Evolutionary conservation across 2,329 filamentous ascomycete genomes (phyloP).

Genomic region (Cercospora nicotianae): DNA sequence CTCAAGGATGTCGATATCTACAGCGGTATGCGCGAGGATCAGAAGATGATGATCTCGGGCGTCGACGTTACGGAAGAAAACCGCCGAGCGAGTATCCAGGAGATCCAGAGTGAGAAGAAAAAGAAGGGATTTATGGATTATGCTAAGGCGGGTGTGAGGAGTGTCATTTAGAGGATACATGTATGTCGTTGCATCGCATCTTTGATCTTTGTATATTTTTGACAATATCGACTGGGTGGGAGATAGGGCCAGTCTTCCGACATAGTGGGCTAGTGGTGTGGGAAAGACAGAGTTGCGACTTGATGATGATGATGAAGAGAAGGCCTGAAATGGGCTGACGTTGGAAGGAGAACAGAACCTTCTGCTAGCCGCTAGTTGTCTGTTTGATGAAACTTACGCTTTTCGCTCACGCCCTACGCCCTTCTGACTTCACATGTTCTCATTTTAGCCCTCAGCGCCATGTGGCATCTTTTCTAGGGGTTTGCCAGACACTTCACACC

Average conservation of each 20-base stretch:
- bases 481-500: too few species aligned
- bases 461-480: too few species aligned
- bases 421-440: neutral
- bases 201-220: neutral
- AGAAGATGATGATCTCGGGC: slow-evolving; percentile 32
- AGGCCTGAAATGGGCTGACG: neutral
- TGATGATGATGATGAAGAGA: neutral
- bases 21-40: slow-evolving; percentile 39
- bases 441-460: too few species aligned
- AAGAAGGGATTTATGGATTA: slow-evolving; percentile 25
- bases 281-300: neutral
- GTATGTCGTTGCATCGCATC: neutral
- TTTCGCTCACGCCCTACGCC: neutral
- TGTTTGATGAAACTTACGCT: neutral
- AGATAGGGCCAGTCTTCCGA: neutral
- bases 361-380: neutral
- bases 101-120: slow-evolving; percentile 36
- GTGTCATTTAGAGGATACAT: slow-evolving; percentile 9
- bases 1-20: slow-evolving; percentile 42
- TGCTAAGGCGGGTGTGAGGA: slow-evolving; percentile 5
- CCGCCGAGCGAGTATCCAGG: slow-evolving; percentile 37
- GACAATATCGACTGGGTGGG: neutral
- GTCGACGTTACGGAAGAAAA: slow-evolving; percentile 31
- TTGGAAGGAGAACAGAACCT: neutral
- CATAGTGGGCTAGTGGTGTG: neutral